Conservation (phyloP, 1,284 basidiomycete genomes). For the Phellinidium pouzarii region DNA sequence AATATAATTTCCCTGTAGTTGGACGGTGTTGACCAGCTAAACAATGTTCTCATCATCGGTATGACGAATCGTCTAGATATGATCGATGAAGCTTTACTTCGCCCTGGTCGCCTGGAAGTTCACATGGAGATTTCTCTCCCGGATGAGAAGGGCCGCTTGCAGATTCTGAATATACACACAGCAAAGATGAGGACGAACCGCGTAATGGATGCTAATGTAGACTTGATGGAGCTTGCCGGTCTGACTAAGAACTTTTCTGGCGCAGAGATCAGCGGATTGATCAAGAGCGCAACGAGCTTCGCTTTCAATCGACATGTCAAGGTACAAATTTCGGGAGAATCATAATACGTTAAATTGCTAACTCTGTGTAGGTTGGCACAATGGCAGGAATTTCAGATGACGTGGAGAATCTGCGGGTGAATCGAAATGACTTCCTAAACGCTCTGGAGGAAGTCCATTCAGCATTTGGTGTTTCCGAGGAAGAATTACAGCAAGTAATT, state of each 20-base stretch:
- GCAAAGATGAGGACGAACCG: conserved; percentile 88
- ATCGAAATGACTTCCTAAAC: conserved; percentile 81
- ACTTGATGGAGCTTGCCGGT: conserved; percentile 77
- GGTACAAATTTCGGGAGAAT: conserved; percentile 28
- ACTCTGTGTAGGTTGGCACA: conserved; percentile 64
- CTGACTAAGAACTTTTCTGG: conserved; percentile 97
- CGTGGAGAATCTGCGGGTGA: conserved; percentile 89
- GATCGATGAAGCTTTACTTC: conserved; percentile 97
- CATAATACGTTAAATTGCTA: conserved; percentile 3
- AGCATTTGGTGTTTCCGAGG: conserved; percentile 96
- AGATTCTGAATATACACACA: conserved; percentile 96
- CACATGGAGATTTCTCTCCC: conserved; percentile 99
- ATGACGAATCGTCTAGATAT: conserved; percentile 99
- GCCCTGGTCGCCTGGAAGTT: conserved; percentile 98
- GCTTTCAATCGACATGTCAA: conserved; percentile 98
- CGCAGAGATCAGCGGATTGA: conserved; percentile 92
- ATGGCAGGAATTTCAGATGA: conserved; percentile 96
- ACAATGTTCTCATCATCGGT: conserved; percentile 99
- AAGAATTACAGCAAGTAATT: conserved; percentile 90
- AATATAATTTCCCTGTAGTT: conserved; percentile 47
- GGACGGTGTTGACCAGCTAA: conserved; percentile 99
- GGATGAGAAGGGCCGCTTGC: conserved; percentile 87
- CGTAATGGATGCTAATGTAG: conserved; percentile 87
- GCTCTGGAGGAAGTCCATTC: conserved; percentile 95
- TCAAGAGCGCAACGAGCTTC: conserved; percentile 97